Conservation (phyloP, 164 flowering plant species). For the Euptelea pleiosperma region DNA sequence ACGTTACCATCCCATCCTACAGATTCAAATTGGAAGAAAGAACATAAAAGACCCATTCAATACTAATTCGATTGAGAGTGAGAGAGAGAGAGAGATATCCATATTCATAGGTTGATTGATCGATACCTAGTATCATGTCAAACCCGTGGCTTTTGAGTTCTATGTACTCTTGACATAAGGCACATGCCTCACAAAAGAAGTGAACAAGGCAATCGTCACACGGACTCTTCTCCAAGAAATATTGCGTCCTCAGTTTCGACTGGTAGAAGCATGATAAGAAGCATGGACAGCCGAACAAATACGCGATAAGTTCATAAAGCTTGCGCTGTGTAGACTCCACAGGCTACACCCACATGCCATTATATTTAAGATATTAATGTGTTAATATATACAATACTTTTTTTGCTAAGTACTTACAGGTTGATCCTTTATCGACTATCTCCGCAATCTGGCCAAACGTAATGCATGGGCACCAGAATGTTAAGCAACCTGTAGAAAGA, state of each 20-base stretch:
- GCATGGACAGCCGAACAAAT: conserved; percentile 31
- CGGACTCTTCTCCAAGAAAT: conserved; percentile 17
- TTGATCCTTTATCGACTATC: conserved; percentile 45
- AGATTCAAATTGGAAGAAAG: too few species aligned
- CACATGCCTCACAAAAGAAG: conserved; percentile 38
- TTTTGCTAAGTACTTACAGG: conserved; percentile 38
- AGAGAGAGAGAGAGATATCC: not conserved
- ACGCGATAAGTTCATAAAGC: conserved; percentile 28
- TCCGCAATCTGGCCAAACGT: conserved; percentile 52
- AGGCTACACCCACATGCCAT: conserved; percentile 29
- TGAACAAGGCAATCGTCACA: conserved; percentile 41
- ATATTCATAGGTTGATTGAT: too few species aligned
- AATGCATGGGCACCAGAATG: conserved; percentile 56
- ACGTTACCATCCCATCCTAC: conserved; percentile 54
- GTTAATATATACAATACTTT: too few species aligned
- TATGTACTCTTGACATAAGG: conserved; percentile 55
- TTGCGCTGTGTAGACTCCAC: conserved; percentile 34
- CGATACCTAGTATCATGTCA: conserved; percentile 41
- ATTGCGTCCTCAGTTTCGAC: conserved; percentile 34
- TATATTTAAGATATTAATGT: too few species aligned
- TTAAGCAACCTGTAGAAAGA: conserved; percentile 42
- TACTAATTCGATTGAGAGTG: not conserved
- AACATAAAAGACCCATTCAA: not conserved
- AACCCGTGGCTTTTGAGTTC: conserved; percentile 49
- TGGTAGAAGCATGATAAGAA: conserved; percentile 45